Conservation (phyloP, 2,329 filamentous ascomycete genomes). For the Penicillium polonicum region DNA sequence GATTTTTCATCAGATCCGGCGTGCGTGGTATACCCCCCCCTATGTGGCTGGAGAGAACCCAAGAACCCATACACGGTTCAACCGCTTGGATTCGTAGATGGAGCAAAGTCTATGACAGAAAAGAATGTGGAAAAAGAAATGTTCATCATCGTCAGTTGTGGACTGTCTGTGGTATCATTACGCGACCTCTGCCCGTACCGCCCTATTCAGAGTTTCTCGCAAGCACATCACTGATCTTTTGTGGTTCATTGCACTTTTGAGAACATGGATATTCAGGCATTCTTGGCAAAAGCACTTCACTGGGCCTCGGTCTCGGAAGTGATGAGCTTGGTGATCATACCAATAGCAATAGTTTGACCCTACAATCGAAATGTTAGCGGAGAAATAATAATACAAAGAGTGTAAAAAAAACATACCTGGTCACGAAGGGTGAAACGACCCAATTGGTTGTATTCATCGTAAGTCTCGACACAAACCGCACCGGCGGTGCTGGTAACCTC, state of each 20-base stretch:
- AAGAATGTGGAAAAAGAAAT: slow-evolving; percentile 13
- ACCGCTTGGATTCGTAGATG: slow-evolving; percentile 21
- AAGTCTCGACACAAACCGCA: slow-evolving; percentile 86
- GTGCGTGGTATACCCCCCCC: background rate
- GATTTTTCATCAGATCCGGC: background rate
- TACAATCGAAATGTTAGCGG: slow-evolving; percentile 41
- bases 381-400: slow-evolving; percentile 13
- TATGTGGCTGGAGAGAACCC: background rate
- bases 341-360: slow-evolving; percentile 99
- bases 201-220: slow-evolving; percentile 12
- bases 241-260: background rate
- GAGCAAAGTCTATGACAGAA: slow-evolving; percentile 28
- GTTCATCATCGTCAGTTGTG: slow-evolving; percentile 38
- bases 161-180: slow-evolving; percentile 25
- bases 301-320: slow-evolving; percentile 20
- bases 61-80: slow-evolving; percentile 4
- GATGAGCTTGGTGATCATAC: slow-evolving; percentile 94
- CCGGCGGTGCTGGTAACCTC: slow-evolving; percentile 83
- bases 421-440: slow-evolving; percentile 88
- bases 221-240: background rate
- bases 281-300: slow-evolving; percentile 3
- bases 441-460: slow-evolving; percentile 94
- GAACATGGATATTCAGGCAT: background rate
- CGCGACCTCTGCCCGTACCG: slow-evolving; percentile 22
- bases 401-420: slow-evolving; percentile 59